Evolutionary conservation across 2,329 filamentous ascomycete species (phyloP).

Genomic region (Torrubiella hemipterigena): DNA sequence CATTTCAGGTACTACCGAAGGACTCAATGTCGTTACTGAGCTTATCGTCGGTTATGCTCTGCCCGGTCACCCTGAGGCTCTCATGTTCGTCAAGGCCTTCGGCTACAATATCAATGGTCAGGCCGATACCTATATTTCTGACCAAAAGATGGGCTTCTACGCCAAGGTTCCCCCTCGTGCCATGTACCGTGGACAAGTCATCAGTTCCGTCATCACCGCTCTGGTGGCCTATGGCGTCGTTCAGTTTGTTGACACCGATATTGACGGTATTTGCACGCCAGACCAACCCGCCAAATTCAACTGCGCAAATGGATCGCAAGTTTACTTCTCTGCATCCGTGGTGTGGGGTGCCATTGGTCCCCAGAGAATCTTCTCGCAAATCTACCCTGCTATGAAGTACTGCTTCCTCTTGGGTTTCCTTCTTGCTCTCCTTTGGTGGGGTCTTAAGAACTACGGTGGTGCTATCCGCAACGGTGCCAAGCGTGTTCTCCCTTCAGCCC

Average conservation of each 20-base stretch:
- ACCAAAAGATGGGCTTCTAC: constrained; percentile 21
- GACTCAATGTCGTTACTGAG: constrained; percentile 37
- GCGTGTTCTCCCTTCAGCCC: constrained; percentile 3
- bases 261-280: constrained; percentile 18
- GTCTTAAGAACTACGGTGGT: constrained; percentile 54
- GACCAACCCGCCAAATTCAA: constrained; percentile 19
- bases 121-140: constrained; percentile 24
- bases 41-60: constrained; percentile 16
- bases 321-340: constrained; percentile 20
- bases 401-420: constrained; percentile 27
- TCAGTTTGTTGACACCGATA: constrained; percentile 19
- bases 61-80: constrained; percentile 19
- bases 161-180: constrained; percentile 19
- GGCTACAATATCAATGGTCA: constrained; percentile 29
- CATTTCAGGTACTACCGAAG: constrained; percentile 28
- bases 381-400: constrained; percentile 30
- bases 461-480: constrained; percentile 3
- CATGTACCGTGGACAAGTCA: constrained; percentile 26
- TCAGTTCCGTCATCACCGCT: constrained; percentile 24
- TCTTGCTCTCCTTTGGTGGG: constrained; percentile 27
- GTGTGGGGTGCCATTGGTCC: constrained; percentile 16
- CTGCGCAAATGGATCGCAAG: constrained; percentile 16
- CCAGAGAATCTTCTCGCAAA: constrained; percentile 23
- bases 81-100: constrained; percentile 48
- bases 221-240: constrained; percentile 29